A percentile compares a stretch with the other conserved stretches of the same genome.
These are phyloP conservation scores for Dalbergia cultrata DNA, from an alignment of 306 rosid species.

Conservation along the genomic window DNA sequence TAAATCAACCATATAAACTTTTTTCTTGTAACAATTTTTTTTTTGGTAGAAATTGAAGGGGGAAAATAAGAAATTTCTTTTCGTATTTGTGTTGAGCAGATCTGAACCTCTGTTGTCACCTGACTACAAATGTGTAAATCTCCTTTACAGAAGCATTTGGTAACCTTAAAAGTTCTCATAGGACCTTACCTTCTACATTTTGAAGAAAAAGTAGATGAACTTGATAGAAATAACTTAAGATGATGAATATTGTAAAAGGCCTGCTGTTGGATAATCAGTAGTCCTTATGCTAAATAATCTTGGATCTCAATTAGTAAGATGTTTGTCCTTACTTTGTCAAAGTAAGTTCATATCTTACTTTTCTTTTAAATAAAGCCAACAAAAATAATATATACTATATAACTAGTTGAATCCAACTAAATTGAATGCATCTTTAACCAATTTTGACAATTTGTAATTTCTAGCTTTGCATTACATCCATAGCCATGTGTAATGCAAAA, in stretches of 20 bases:
- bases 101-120: not conserved
- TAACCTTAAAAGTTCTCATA: not conserved
- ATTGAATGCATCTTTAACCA: not conserved
- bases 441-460: not conserved
- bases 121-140: not conserved
- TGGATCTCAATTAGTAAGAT: not conserved
- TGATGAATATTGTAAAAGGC: not conserved
- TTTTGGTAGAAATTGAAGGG: not conserved
- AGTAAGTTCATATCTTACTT: not conserved
- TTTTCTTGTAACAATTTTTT: slow-evolving; percentile 2
- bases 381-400: no score
- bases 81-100: slow-evolving; percentile 2
- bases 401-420: not conserved
- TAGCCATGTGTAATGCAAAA: not conserved
- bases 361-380: no score
- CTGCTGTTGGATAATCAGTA: not conserved
- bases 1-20: not conserved
- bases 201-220: no score
- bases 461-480: not conserved
- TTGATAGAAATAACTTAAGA: not conserved
- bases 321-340: not conserved
- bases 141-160: not conserved
- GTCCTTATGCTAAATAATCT: slow-evolving; percentile 22
- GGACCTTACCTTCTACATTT: not conserved
- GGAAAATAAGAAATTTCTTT: not conserved